Evolutionary conservation across 2,329 filamentous ascomycete genomes (phyloP).

Genomic region (Eutypella sp.): DNA sequence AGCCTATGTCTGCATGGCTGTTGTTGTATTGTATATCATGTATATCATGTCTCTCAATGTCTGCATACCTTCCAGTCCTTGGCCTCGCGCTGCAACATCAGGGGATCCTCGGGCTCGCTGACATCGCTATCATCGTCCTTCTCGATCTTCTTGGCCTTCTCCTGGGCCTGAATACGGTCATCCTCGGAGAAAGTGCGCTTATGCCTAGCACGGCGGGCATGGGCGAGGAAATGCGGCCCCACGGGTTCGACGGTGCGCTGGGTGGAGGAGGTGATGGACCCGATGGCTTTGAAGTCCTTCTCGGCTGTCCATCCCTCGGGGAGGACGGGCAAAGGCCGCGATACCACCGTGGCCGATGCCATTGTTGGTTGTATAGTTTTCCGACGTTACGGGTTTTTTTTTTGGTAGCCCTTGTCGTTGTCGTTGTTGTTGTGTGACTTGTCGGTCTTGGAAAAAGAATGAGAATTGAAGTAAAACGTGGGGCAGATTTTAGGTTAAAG

Average conservation of each 20-base stretch:
- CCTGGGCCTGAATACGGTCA: slow-evolving; percentile 92
- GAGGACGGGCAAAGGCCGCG: slow-evolving; percentile 67
- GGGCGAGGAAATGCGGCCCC: slow-evolving; percentile 94
- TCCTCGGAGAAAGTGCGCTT: slow-evolving; percentile 98
- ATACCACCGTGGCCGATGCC: slow-evolving; percentile 58
- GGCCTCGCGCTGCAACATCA: slow-evolving; percentile 87
- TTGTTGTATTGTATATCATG: slow-evolving; percentile 5
- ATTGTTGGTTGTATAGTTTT: slow-evolving; percentile 42
- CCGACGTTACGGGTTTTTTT: no score
- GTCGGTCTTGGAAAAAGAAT: slow-evolving; percentile 13
- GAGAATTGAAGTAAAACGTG: slow-evolving; percentile 3
- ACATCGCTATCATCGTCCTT: slow-evolving; percentile 86
- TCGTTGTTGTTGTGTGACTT: not conserved
- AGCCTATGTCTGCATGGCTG: not conserved
- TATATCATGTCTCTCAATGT: not conserved
- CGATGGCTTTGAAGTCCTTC: slow-evolving; percentile 86
- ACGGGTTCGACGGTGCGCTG: slow-evolving; percentile 92
- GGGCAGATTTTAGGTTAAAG: slow-evolving; percentile 10
- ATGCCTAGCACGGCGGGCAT: slow-evolving; percentile 91
- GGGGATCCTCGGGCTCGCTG: slow-evolving; percentile 87
- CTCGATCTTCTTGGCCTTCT: slow-evolving; percentile 93
- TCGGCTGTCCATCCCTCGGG: slow-evolving; percentile 78
- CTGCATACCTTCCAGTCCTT: slow-evolving; percentile 95
- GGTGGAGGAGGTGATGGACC: slow-evolving; percentile 68
- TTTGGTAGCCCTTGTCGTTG: not conserved